Evolutionary conservation across 208 protist species (phyloP).

Genomic region (Acanthamoeba royreba): DNA sequence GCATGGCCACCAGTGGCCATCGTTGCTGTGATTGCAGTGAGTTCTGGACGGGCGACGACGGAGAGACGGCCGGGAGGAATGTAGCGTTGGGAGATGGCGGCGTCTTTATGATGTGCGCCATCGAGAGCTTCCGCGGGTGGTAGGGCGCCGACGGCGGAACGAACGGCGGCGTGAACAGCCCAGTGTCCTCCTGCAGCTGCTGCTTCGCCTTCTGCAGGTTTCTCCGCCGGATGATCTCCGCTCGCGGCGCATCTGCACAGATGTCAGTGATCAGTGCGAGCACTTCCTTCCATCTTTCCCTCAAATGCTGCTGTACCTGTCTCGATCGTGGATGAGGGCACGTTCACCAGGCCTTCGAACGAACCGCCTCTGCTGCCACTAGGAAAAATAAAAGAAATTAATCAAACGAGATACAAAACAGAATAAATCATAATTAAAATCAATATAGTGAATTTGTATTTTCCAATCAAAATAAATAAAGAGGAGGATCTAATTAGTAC

Average conservation of each 20-base stretch:
- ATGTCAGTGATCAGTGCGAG: neutral
- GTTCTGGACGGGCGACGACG: neutral
- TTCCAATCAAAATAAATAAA: neutral
- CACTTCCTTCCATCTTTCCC: neutral
- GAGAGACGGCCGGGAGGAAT: constrained; percentile 21
- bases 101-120: constrained; percentile 10
- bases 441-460: neutral
- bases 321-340: neutral
- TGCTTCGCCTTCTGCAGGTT: neutral
- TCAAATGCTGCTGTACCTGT: neutral
- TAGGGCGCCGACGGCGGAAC: neutral
- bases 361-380: neutral
- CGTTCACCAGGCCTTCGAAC: neutral
- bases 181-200: neutral
- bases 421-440: neutral
- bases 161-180: constrained; percentile 3
- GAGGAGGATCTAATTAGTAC: neutral
- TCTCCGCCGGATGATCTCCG: neutral
- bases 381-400: neutral
- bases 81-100: neutral
- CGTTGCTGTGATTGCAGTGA: neutral
- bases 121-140: neutral
- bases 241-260: neutral
- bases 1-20: neutral
- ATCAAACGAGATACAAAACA: neutral